Evolutionary conservation across 1,139 yeast genomes (phyloP).

Genomic region (Hemisphaericaspora xylofermentans): DNA sequence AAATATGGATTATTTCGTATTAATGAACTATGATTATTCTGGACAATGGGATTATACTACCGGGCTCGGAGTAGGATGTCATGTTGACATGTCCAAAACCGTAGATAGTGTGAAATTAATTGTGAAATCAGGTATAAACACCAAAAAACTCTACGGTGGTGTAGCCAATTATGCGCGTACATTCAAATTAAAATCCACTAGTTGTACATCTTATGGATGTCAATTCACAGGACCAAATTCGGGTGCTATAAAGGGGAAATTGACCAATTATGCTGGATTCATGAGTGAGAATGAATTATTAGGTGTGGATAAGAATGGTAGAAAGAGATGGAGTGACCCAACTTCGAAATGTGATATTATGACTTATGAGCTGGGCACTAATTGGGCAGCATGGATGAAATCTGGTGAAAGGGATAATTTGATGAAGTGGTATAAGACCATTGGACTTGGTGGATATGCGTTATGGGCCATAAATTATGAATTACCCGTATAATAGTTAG

Average conservation of each 20-base stretch:
- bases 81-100: conserved; percentile 13
- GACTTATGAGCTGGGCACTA: conserved; percentile 4
- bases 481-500: too few relatives aligned
- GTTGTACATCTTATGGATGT: conserved; percentile 10
- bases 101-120: conserved; percentile 14
- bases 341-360: conserved; percentile 5
- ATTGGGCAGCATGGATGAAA: conserved; percentile 7
- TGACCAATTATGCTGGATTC: conserved; percentile 3
- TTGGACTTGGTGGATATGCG: conserved; percentile 6
- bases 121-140: conserved; percentile 19
- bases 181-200: conserved; percentile 8
- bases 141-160: conserved; percentile 19
- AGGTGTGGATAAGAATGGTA: background rate
- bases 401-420: conserved; percentile 1
- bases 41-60: conserved; percentile 16
- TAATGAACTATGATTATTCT: conserved; percentile 20
- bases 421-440: conserved; percentile 3
- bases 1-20: conserved; percentile 17
- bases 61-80: conserved; percentile 14
- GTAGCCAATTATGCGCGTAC: conserved; percentile 20
- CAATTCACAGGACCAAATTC: conserved; percentile 5
- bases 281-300: conserved; percentile 6
- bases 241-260: conserved; percentile 2
- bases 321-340: conserved; percentile 4
- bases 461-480: conserved; percentile 7